These are phyloP conservation scores for Cryphonectria japonica DNA, from an alignment of 2,329 filamentous ascomycete genomes.

Conservation along the genomic window DNA sequence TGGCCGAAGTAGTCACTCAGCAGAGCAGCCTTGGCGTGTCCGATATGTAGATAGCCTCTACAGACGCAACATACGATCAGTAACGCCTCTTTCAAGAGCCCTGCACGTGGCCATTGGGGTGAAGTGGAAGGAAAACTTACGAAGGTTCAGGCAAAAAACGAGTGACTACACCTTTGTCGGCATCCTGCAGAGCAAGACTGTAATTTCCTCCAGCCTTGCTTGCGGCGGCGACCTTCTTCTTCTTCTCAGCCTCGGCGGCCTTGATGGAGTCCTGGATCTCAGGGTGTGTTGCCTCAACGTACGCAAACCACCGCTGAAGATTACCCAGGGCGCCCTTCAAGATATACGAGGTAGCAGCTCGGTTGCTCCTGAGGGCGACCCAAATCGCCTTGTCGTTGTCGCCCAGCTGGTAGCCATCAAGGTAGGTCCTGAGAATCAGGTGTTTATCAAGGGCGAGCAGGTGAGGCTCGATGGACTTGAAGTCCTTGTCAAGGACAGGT, in stretches of 20 bases:
- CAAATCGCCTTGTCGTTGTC: constrained; percentile 82
- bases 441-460: constrained; percentile 83
- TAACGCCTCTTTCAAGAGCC: not conserved
- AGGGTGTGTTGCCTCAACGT: constrained; percentile 79
- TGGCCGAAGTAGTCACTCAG: constrained; percentile 98
- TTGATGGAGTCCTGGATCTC: constrained; percentile 75
- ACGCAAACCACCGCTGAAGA: constrained; percentile 84
- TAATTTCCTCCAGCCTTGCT: constrained; percentile 84
- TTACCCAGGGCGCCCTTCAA: constrained; percentile 79
- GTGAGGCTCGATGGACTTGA: constrained; percentile 78
- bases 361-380: constrained; percentile 81
- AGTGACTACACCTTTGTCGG: constrained; percentile 86
- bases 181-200: constrained; percentile 83
- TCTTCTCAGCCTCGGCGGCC: constrained; percentile 67
- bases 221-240: constrained; percentile 69
- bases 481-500: constrained; percentile 64
- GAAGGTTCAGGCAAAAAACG: constrained; percentile 94
- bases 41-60: constrained; percentile 87
- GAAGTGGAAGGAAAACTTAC: constrained; percentile 47
- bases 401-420: constrained; percentile 78
- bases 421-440: constrained; percentile 82
- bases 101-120: not conserved
- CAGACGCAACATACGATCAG: constrained; percentile 7
- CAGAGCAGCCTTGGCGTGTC: constrained; percentile 90
- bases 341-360: constrained; percentile 79